Conservation (phyloP, 306 rosid species). For the Trifolium subterraneum region DNA sequence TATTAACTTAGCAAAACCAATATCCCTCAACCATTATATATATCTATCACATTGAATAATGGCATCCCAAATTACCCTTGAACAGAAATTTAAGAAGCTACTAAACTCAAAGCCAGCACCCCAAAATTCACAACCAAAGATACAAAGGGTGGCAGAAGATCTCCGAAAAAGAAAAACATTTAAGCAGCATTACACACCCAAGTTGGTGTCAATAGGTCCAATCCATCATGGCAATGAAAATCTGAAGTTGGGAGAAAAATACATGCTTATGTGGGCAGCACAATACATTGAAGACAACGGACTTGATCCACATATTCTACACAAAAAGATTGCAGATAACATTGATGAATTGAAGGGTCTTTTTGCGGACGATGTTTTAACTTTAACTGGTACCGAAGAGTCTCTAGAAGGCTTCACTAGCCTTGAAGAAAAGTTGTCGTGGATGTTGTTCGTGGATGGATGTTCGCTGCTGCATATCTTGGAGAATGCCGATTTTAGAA, state of each 20-base stretch:
- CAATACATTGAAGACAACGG: not conserved
- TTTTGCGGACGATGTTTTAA: not conserved
- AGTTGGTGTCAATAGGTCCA: conserved; percentile 23
- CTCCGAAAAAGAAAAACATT: not conserved
- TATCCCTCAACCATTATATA: not conserved
- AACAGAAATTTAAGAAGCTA: not conserved
- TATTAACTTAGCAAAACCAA: not conserved
- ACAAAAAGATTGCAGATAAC: not conserved
- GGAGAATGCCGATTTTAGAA: too few species aligned
- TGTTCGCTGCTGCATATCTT: too few species aligned
- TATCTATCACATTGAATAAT: not conserved
- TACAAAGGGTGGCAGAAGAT: conserved; percentile 29
- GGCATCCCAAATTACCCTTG: not conserved
- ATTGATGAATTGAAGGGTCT: not conserved
- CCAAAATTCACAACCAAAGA: not conserved
- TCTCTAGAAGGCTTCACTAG: too few species aligned
- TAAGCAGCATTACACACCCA: conserved; percentile 9
- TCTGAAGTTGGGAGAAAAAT: conserved; percentile 10
- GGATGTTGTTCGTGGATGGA: too few species aligned
- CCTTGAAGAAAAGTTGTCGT: too few species aligned
- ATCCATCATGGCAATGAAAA: conserved; percentile 10
- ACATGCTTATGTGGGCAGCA: conserved; percentile 17
- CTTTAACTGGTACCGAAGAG: not conserved
- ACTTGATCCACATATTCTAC: not conserved
- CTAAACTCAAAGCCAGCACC: not conserved